Conservation (phyloP, 768 basidiomycete genomes). For the Xanthoconium purpureum region DNA sequence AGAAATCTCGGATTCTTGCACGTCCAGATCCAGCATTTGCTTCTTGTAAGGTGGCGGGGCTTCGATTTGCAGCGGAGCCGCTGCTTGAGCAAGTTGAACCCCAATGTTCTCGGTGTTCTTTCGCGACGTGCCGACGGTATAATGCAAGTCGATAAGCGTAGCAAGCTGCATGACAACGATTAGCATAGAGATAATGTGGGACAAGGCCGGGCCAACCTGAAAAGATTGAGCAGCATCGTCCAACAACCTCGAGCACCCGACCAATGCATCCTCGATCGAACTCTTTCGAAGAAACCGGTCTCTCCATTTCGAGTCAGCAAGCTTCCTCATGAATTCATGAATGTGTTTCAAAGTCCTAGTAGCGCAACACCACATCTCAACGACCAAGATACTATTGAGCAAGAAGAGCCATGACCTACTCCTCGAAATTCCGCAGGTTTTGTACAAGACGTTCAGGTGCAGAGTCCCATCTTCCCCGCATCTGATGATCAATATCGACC, state of each 20-base stretch:
- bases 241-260: slow-evolving; percentile 32
- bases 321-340: slow-evolving; percentile 37
- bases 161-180: slow-evolving; percentile 35
- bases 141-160: slow-evolving; percentile 47
- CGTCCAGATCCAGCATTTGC: background rate
- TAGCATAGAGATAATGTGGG: background rate
- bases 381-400: background rate
- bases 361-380: background rate
- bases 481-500: slow-evolving; percentile 43
- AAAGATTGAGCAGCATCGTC: slow-evolving; percentile 48
- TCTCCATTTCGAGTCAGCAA: slow-evolving; percentile 41
- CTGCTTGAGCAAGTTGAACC: background rate
- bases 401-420: slow-evolving; percentile 25
- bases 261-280: slow-evolving; percentile 40
- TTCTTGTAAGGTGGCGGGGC: slow-evolving; percentile 22
- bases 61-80: background rate
- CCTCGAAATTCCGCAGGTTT: slow-evolving; percentile 41
- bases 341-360: slow-evolving; percentile 40
- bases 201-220: slow-evolving; percentile 32
- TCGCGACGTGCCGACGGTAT: slow-evolving; percentile 31
- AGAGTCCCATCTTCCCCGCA: slow-evolving; percentile 43
- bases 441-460: slow-evolving; percentile 39
- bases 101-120: background rate
- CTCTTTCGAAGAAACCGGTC: slow-evolving; percentile 39
- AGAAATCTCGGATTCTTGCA: background rate